Evolutionary conservation across 805 yeast species (phyloP), one percentile per base, ranked within the genome.

Genomic region (Kazachstania bromeliacearum): DNA sequence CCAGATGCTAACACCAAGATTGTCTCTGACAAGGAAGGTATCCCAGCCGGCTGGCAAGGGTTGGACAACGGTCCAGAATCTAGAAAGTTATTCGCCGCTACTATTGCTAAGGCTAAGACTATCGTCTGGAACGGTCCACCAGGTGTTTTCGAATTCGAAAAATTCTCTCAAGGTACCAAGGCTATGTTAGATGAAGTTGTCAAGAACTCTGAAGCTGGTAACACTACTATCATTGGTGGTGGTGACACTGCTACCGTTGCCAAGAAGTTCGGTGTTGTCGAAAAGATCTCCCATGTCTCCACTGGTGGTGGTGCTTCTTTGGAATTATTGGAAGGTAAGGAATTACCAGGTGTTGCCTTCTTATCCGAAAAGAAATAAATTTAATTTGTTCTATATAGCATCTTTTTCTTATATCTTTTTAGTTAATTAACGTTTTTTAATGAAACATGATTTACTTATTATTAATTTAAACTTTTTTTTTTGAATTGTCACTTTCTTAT

Each of bases 81-180:
- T 44, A 71, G 76, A 57, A 73, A 77, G 66, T 73, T 82, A 52
- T 92, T 83, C 63, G 75, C 79, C 50, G 78, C 70, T 49, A 79
- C 95, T 47, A 85, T 92, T 54, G 81, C 82, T 48, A 73, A 80
- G 68, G 94, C 98, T 53, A 87, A 89, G 79, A 92, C 98, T 58
- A 89, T 92, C 57, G 92, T 92, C 63, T 92, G 98, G 98, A 92
- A 92, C 74, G 98, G 98, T 65, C 98, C 98, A 48, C 96, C 98
- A 68, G 98, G 98, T 75, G 98, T 92, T 55, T 92, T 92, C 64
- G 98, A 92, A 73, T 92, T 92, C 60, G 95, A 85, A 52, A 74
- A 73, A 58, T 92, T 92, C 63, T 81, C 96, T 52, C 67, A 67
- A 42, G 97, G 97, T 69, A 89, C 97, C 62, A 84, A 88, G 71